These are phyloP conservation scores for Pythium rishiriense DNA, from an alignment of 352 stramenopile species.

Conservation along the genomic window DNA sequence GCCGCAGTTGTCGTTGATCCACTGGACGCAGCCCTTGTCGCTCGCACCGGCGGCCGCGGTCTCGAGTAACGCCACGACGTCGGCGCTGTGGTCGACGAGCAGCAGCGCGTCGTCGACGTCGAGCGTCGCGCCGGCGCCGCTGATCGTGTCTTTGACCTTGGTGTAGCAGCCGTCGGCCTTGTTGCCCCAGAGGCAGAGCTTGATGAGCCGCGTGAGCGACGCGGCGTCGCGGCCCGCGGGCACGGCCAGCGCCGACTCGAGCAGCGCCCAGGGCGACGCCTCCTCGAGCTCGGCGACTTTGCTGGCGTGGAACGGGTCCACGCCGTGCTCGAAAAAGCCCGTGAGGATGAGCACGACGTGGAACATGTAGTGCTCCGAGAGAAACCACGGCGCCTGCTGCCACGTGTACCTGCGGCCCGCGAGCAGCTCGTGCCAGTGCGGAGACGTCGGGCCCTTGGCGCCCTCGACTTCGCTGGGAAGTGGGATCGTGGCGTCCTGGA, in stretches of 20 bases:
- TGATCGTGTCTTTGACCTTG: constrained; percentile 69
- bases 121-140: constrained; percentile 47
- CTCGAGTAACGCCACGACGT: constrained; percentile 49
- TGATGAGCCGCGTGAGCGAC: constrained; percentile 56
- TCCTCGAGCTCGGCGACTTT: constrained; percentile 62
- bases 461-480: constrained; percentile 42
- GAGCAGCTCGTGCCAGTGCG: constrained; percentile 51
- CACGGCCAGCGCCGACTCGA: constrained; percentile 53
- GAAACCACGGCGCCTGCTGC: constrained; percentile 76
- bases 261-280: constrained; percentile 49
- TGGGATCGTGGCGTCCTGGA: constrained; percentile 43
- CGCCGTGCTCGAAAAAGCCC: constrained; percentile 56
- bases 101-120: constrained; percentile 59
- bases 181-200: constrained; percentile 77
- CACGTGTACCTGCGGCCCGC: constrained; percentile 53
- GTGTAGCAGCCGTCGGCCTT: constrained; percentile 80
- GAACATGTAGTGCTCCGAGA: constrained; percentile 78
- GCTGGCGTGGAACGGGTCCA: constrained; percentile 70
- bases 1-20: constrained; percentile 82
- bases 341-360: constrained; percentile 62
- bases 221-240: constrained; percentile 34
- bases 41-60: neutral
- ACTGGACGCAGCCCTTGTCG: constrained; percentile 40
- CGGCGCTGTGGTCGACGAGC: constrained; percentile 54
- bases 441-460: constrained; percentile 39